Evolutionary conservation across 179 eudicot species (phyloP).

Genomic region (Nepenthes alata): DNA sequence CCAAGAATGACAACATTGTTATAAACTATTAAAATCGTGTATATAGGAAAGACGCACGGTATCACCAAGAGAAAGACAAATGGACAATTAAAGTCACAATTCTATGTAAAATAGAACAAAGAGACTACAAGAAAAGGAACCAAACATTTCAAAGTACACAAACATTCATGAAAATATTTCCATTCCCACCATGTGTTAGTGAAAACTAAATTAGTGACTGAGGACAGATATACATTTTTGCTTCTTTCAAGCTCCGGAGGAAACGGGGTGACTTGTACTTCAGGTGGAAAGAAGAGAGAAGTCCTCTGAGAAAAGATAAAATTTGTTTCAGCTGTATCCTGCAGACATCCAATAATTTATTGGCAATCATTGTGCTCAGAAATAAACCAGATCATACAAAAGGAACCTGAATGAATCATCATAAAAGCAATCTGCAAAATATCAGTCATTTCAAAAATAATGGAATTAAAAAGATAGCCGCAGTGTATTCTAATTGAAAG

Average conservation of each 20-base stretch:
- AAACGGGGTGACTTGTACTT: conserved; percentile 76
- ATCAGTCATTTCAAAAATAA: background rate
- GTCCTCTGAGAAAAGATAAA: conserved; percentile 79
- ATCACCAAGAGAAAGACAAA: no score
- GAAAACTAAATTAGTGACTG: background rate
- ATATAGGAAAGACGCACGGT: no score
- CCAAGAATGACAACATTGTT: no score
- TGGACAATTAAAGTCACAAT: no score
- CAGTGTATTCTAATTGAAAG: conserved; percentile 3
- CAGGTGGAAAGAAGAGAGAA: conserved; percentile 61
- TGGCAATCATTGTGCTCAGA: conserved; percentile 5
- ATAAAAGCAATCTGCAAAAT: background rate
- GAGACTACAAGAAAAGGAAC: no score
- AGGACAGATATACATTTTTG: conserved; percentile 47
- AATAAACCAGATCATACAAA: background rate
- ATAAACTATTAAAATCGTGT: no score
- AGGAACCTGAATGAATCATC: background rate
- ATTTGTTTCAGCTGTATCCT: conserved; percentile 74
- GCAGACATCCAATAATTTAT: conserved; percentile 13
- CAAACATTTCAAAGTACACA: background rate
- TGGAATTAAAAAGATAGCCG: no score
- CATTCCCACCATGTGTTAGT: background rate
- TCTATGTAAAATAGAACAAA: no score
- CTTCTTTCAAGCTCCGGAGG: conserved; percentile 73
- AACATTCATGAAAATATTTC: background rate